Evolutionary conservation across 2,329 filamentous ascomycete genomes (phyloP), one percentile per base, ranked within the genome.

Genomic region (Diaporthe citriasiana): DNA sequence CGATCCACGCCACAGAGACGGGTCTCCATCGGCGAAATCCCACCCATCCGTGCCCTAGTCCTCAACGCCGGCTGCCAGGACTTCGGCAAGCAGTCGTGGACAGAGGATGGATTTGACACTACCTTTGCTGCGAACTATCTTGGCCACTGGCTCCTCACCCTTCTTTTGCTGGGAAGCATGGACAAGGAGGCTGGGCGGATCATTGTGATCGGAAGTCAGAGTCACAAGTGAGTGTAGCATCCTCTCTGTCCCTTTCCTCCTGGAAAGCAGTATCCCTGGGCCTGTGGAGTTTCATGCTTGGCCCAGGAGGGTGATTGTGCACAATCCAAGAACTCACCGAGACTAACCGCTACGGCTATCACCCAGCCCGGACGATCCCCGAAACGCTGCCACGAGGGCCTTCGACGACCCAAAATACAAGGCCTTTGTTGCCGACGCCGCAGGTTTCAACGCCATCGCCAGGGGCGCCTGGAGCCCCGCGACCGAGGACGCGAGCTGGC

Each of bases 151-250:
- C 55, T 57, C 19, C 33, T 57, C 0, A 57, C 55, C 19, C 55
- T 57, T 38, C 55, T 57, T 7, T 40, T 57, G 55, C 33, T 57
- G 33, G 22, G 33, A 5, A 57, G 55, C 55, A 25, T 57, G 55
- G 33, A 38, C 22, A 38, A 40, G 15, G 59, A 56, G 10, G 38
- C 15, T 5, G 70, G 70, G 10, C 47, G 70, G 27, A 72, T 72
- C 4, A 30, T 72, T 7, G 9, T 72, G 3, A 17, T 72, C 22
- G 35, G 70, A 19, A 72, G 70, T 25, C 59, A 72, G 27, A 27
- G 38, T 4, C 70, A 72, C 13, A 47, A 56, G 55, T 57, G 22
- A 57, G 55, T 57, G 4, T 15, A 10, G 53, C 7, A 56, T 33
- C 10, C 45, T 33, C 3, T 17, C 47, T 12, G 8, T 51, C n/a